These are phyloP conservation scores for Daldinia grandis DNA, from an alignment of 495 filamentous ascomycete genomes.

Conservation along the genomic window DNA sequence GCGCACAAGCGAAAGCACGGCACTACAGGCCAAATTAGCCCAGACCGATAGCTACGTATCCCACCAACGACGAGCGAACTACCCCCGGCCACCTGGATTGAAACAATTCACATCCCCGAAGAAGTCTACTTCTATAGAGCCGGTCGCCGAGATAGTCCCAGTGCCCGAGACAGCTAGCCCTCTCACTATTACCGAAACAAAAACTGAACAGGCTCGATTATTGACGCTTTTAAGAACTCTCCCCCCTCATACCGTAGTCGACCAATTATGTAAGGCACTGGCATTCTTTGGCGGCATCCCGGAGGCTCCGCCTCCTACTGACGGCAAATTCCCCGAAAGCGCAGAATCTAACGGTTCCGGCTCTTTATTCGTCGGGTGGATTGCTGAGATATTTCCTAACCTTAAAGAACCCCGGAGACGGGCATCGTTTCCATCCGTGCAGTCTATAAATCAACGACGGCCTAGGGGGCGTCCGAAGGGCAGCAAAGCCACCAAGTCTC, in stretches of 20 bases:
- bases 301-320: slow-evolving; percentile 60
- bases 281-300: slow-evolving; percentile 67
- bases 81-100: slow-evolving; percentile 44
- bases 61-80: slow-evolving; percentile 54
- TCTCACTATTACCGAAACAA: slow-evolving; percentile 58
- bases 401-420: slow-evolving; percentile 39
- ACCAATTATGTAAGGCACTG: slow-evolving; percentile 65
- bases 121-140: slow-evolving; percentile 40
- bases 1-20: slow-evolving; percentile 65
- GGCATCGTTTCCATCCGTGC: slow-evolving; percentile 29
- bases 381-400: slow-evolving; percentile 65
- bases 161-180: slow-evolving; percentile 30
- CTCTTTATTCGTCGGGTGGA: slow-evolving; percentile 65
- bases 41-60: slow-evolving; percentile 61
- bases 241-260: slow-evolving; percentile 61
- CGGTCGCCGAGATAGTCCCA: neutral
- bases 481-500: slow-evolving; percentile 58
- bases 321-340: slow-evolving; percentile 62
- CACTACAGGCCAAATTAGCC: slow-evolving; percentile 59
- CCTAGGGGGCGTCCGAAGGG: slow-evolving; percentile 62
- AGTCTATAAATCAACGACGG: slow-evolving; percentile 44
- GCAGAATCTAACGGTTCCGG: slow-evolving; percentile 63
- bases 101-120: slow-evolving; percentile 44
- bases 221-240: slow-evolving; percentile 62
- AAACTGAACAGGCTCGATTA: slow-evolving; percentile 63